phyloP scores from a whole-genome alignment of 2,329 filamentous ascomycete species.

The Cladophialophora bantiana region DNA sequence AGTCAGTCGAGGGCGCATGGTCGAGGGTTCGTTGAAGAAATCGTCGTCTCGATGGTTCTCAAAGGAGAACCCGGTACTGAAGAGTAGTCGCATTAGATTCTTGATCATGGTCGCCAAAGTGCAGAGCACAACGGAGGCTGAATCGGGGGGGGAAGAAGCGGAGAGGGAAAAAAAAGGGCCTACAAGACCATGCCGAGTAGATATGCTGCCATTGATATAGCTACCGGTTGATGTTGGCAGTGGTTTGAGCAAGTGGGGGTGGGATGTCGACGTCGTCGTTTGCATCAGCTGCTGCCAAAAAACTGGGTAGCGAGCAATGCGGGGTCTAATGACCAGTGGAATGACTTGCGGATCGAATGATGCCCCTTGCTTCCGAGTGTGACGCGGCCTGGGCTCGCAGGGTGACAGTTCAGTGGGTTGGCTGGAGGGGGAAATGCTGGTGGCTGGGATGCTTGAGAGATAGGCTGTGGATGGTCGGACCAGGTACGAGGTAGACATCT shows the following conservation, averaged over 20 bases:
- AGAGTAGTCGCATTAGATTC: constrained; percentile 28
- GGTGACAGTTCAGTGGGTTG: neutral
- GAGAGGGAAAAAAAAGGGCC: constrained; percentile 7
- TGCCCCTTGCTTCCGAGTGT: neutral
- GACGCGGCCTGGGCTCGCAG: neutral
- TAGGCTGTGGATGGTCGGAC: neutral
- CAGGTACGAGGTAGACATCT: neutral
- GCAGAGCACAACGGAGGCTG: neutral
- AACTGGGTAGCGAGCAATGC: constrained; percentile 4
- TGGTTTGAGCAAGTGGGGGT: neutral
- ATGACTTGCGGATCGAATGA: constrained; percentile 6
- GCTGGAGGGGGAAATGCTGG: neutral
- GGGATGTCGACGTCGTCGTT: constrained; percentile 13
- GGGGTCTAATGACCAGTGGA: neutral
- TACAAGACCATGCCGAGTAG: constrained; percentile 29
- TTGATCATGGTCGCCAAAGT: constrained; percentile 27
- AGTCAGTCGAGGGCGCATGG: constrained; percentile 33
- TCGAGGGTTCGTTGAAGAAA: constrained; percentile 39
- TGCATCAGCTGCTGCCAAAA: constrained; percentile 5
- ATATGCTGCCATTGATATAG: constrained; percentile 25
- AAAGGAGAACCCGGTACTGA: constrained; percentile 25
- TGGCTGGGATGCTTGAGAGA: neutral
- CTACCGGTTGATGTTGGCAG: neutral
- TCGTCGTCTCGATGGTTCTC: constrained; percentile 27
- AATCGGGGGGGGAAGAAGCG: neutral